Conservation (phyloP, 768 basidiomycete genomes). For the Podaxis sp. region DNA sequence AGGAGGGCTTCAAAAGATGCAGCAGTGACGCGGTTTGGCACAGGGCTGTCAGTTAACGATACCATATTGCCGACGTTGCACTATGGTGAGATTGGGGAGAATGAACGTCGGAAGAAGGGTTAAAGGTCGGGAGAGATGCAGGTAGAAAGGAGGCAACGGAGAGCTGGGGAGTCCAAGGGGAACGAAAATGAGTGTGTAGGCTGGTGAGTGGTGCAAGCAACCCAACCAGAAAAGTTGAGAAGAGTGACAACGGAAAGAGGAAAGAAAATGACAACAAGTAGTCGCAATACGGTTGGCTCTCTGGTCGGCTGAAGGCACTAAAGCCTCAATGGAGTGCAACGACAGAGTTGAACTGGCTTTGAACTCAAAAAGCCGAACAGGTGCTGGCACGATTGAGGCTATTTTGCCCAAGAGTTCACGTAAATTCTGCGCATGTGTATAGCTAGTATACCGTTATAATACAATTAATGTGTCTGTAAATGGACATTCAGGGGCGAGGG, state of each 20-base stretch:
- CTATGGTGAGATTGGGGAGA: neutral
- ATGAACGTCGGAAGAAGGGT: neutral
- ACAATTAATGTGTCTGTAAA: too few species aligned
- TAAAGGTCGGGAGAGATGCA: neutral
- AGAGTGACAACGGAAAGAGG: neutral
- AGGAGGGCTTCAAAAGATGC: slow-evolving; percentile 9
- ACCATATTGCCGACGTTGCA: slow-evolving; percentile 3
- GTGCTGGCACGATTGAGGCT: neutral
- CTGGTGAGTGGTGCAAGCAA: neutral
- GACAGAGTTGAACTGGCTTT: neutral
- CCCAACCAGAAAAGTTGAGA: neutral
- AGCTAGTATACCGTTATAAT: too few species aligned
- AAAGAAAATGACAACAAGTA: neutral
- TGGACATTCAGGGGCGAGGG: too few species aligned
- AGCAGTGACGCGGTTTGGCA: neutral
- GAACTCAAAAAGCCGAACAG: neutral
- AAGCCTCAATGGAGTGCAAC: neutral
- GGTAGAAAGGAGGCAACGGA: neutral
- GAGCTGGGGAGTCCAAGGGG: too few species aligned
- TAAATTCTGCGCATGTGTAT: neutral
- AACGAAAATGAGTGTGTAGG: neutral
- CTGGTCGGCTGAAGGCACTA: neutral
- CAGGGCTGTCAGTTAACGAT: neutral
- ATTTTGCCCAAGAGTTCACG: neutral
- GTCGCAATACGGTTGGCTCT: neutral